Evolutionary conservation across 352 stramenopile species (phyloP).

Genomic region (Aphanomyces stellatus): DNA sequence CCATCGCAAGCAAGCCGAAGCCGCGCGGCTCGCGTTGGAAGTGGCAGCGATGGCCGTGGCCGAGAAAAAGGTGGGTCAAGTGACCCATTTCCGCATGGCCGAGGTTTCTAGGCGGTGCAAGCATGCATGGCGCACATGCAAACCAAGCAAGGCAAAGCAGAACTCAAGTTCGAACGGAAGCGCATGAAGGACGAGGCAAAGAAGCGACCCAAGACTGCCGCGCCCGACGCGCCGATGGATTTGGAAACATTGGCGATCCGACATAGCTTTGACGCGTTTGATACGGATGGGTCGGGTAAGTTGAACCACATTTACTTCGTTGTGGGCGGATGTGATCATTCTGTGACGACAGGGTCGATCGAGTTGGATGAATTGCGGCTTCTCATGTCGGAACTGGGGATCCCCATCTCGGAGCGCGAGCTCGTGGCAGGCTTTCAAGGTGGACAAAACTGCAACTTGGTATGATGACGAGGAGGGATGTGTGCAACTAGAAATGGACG

Average conservation of each 20-base stretch:
- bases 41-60: not conserved
- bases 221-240: not conserved
- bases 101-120: not conserved
- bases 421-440: constrained; percentile 9
- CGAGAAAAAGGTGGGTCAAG: not conserved
- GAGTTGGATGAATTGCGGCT: constrained; percentile 14
- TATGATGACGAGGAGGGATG: not conserved
- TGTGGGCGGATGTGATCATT: too few relatives aligned
- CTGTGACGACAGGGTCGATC: not conserved
- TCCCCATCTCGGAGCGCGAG: constrained; percentile 9
- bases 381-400: not conserved
- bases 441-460: not conserved
- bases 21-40: not conserved
- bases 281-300: constrained; percentile 19
- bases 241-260: constrained; percentile 13
- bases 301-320: too few relatives aligned
- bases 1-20: not conserved
- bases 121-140: not conserved
- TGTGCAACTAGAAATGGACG: constrained; percentile 38
- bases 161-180: not conserved
- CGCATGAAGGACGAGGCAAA: not conserved
- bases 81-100: not conserved
- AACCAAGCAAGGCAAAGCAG: not conserved
- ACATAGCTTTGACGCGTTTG: constrained; percentile 10
- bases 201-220: not conserved